phyloP scores from a whole-genome alignment of 208 protist genomes.

The Crithidia thermophila region DNA sequence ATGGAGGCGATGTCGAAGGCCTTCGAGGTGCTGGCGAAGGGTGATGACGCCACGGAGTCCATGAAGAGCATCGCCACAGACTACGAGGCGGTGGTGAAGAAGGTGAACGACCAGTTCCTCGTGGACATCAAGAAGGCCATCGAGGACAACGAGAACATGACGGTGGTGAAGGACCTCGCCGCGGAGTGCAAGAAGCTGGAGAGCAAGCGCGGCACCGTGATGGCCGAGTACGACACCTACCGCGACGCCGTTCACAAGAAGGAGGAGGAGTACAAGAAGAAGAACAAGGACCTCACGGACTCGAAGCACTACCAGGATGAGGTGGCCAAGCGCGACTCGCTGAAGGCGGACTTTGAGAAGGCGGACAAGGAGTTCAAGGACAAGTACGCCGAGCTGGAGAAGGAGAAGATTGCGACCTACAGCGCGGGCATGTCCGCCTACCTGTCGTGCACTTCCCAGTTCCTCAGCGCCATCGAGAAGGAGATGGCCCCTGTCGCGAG shows the following conservation, averaged over 20 bases:
- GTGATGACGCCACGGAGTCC: constrained; percentile 9
- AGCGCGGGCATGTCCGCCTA: constrained; percentile 22
- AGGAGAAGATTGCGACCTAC: constrained; percentile 21
- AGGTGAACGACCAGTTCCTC: constrained; percentile 23
- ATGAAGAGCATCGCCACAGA: constrained; percentile 20
- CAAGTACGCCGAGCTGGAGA: constrained; percentile 29
- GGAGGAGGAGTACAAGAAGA: constrained; percentile 61
- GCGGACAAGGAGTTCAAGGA: constrained; percentile 52
- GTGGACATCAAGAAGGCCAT: constrained; percentile 40
- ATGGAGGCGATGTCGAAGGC: constrained; percentile 41
- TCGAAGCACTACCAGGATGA: constrained; percentile 52
- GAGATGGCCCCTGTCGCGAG: constrained; percentile 9
- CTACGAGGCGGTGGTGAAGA: constrained; percentile 18
- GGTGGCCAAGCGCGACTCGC: constrained; percentile 44
- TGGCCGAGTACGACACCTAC: constrained; percentile 66
- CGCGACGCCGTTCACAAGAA: constrained; percentile 50
- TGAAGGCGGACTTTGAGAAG: constrained; percentile 41
- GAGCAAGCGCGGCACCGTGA: constrained; percentile 40
- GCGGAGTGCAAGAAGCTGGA: constrained; percentile 48
- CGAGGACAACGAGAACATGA: constrained; percentile 29
- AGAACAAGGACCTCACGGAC: constrained; percentile 48
- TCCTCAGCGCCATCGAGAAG: constrained; percentile 32
- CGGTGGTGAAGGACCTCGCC: constrained; percentile 29
- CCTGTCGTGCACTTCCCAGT: constrained; percentile 16
- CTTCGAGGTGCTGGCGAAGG: constrained; percentile 34